Evolutionary conservation across 2,329 filamentous ascomycete genomes (phyloP), one percentile per base, ranked within the genome.

Genomic region (Ceratocystis harringtonii): DNA sequence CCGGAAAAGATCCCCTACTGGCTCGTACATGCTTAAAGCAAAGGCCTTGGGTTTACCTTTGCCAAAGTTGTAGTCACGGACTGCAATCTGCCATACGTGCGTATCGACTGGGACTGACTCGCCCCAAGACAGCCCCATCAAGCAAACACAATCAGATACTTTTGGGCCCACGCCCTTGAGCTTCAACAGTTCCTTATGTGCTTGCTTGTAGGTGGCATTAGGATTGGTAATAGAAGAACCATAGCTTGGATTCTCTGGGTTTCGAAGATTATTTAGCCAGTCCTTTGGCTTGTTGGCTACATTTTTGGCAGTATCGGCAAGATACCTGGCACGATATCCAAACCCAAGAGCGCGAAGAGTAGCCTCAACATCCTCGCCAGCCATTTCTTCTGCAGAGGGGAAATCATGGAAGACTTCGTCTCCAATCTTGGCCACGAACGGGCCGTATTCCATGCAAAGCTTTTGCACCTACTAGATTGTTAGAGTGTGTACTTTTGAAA

Each of bases 71-170:
- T 99, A 99, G 74, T 99, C 94, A 64, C 94, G 82, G 74, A 95
- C 90, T 0, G 94, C 95, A 72, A 99, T 97, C 77, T 97, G 92
- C 92, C 92, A 97, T 12, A 99, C 90, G 75, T 99, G 95, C 1
- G 95, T 99, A 74, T 99, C 94, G 41, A 99, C 89, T 0, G 94
- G 94, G 1, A 99, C 92, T 2, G 92, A 86, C 75, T 97, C 92
- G 41, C 88, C 88, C 92, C 95, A 99, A 32, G 92, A 92, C 15
- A 99, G 77, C 0, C 95, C 95, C 88, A 99, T 96, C 22, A 99
- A 78, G 72, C 89, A 96, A 6, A 97, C 92, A 72, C 95, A 99
- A 73, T 99, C 95, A 5, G 94, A 89, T 0, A 99, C 94, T 74
- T 99, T 99, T 0, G 95, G 94, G 0, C 94, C 94, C 5, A 99